Base-by-base conservation (phyloP, 2,329 filamentous ascomycete genomes). In the Xylariaceae sp. region DNA sequence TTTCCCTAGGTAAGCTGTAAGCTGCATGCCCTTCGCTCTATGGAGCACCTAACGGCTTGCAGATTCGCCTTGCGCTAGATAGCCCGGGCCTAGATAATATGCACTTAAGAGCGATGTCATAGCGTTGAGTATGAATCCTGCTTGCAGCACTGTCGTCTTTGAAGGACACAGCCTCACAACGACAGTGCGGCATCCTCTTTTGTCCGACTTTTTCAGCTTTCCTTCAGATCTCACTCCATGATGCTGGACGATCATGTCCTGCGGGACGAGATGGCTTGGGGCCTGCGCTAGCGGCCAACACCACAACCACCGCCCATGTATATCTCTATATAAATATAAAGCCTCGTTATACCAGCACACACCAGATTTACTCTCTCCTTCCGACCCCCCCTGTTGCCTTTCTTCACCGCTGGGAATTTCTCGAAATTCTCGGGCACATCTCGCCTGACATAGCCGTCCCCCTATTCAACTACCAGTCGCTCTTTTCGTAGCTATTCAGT, bases 151-250 rank as follows among this genome's bases (percentile, higher is more conserved):
- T 69, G 67, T 70, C 58, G 47, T 11, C n/a, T 53, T 63, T 23
- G 50, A 51, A 39, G 9, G 44, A 52, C 13, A 34, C 37, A n/a
- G 9, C 53, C 66, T 57, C 47, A 62, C 60, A 66, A 52, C 18
- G n/a, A 70, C 68, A 69, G 67, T 70, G 67, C 60, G 64, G 59
- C 67, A 59, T 68, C 67, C 67, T 62, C 58, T 68, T 51, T 66
- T 65, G 61, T 15, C 48, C 45, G 17, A 1, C 10, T 47, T 15
- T 23, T 42, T 53, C n/a, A 50, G 49, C 23, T 39, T 44, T 52
- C 50, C 54, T 56, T 56, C 39, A 49, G 50, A 37, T 51, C 59
- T 57, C 59, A 47, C 37, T 11, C 34, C 23, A 11, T 51, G 23
- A 51, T 35, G 48, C 11, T 17, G 13, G 30, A 44, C 10, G 23